phyloP scores from a whole-genome alignment of 1,139 yeast species.

The Lodderomyces elongisporus region DNA sequence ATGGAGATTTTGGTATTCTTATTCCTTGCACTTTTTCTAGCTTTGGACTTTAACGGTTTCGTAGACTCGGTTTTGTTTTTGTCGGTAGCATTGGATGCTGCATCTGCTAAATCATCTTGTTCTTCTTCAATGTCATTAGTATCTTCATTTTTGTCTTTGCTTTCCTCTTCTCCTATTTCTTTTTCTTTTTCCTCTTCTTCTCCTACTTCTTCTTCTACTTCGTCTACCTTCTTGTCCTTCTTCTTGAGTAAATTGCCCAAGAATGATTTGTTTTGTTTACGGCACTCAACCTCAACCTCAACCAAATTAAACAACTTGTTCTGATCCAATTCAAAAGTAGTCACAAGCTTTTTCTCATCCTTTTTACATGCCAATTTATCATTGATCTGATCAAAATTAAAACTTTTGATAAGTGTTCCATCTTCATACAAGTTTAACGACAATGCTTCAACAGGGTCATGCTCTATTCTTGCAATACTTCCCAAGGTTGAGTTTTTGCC shows the following conservation, averaged over 20 bases:
- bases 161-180: conserved; percentile 1
- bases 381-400: conserved; percentile 24
- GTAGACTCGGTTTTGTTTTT: conserved; percentile 12
- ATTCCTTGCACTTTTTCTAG: conserved; percentile 17
- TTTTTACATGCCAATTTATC: conserved; percentile 43
- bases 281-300: conserved; percentile 39
- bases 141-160: conserved; percentile 3
- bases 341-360: conserved; percentile 29
- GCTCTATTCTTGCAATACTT: conserved; percentile 21
- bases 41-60: conserved; percentile 10
- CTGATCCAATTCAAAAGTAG: conserved; percentile 42
- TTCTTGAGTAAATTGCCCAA: conserved; percentile 8
- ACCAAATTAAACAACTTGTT: conserved; percentile 48
- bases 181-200: conserved; percentile 12
- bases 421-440: conserved; percentile 51
- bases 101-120: not conserved
- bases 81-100: conserved; percentile 12
- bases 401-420: conserved; percentile 42
- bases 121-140: conserved; percentile 1
- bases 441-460: conserved; percentile 19
- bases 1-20: conserved; percentile 15
- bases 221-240: too few species aligned
- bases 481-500: conserved; percentile 36
- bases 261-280: conserved; percentile 11
- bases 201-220: too few species aligned